These are phyloP conservation scores for Phytophthora cactorum DNA, from an alignment of 352 stramenopile genomes.

Conservation along the genomic window DNA sequence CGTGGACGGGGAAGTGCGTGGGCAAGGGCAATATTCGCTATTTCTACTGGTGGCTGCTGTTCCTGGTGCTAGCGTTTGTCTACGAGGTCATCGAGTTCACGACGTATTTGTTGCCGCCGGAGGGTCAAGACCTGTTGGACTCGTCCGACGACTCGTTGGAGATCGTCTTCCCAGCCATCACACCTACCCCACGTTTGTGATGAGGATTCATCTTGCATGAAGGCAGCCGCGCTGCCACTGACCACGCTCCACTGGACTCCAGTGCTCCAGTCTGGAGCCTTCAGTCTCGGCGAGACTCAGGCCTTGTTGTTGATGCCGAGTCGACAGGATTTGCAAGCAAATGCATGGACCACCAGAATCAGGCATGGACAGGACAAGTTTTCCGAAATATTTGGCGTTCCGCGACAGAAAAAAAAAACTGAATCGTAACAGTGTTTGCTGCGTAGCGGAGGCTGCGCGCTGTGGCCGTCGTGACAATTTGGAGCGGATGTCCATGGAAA, in stretches of 20 bases:
- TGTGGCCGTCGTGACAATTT: no score
- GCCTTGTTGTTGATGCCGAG: neutral
- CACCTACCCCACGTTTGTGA: conserved; percentile 24
- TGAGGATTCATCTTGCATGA: conserved; percentile 14
- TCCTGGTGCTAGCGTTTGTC: conserved; percentile 86
- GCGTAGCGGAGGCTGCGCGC: no score
- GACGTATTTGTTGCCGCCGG: conserved; percentile 79
- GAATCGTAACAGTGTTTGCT: no score
- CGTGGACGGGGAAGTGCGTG: conserved; percentile 94
- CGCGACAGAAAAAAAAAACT: neutral
- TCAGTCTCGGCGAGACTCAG: neutral
- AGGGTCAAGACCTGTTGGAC: conserved; percentile 47
- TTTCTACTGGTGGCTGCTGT: conserved; percentile 88
- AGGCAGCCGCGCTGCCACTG: conserved; percentile 8
- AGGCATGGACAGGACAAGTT: conserved; percentile 3
- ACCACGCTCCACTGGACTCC: no score
- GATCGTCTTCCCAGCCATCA: conserved; percentile 27
- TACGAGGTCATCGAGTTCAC: conserved; percentile 91
- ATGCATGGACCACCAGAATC: conserved; percentile 34
- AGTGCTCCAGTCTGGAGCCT: neutral
- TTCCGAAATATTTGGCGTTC: conserved; percentile 6
- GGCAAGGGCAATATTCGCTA: conserved; percentile 78
- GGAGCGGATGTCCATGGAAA: no score
- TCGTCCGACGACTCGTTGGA: conserved; percentile 47
- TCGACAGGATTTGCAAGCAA: conserved; percentile 24